phyloP scores from a whole-genome alignment of 139 green algal genomes.

The Chlamydomonas incerta region DNA sequence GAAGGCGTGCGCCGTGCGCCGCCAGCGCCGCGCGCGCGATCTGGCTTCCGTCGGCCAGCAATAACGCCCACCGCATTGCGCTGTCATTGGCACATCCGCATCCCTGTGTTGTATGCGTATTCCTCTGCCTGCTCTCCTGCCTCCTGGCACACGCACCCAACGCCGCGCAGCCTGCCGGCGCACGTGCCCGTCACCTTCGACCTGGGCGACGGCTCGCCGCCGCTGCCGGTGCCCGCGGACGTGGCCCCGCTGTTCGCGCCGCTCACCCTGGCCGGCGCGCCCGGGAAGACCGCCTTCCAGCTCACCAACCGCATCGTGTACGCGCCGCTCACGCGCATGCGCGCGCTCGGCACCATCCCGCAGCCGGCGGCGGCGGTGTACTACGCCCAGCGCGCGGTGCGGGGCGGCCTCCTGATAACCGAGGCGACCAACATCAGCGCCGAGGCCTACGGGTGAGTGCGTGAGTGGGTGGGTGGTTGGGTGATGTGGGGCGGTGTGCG shows the following conservation, averaged over 20 bases:
- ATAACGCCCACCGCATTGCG: too few relatives aligned
- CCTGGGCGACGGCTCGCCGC: neutral
- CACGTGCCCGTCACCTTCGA: constrained; percentile 3
- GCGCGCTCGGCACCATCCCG: too few relatives aligned
- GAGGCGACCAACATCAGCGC: constrained; percentile 71
- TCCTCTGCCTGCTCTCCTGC: too few relatives aligned
- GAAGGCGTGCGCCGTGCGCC: too few relatives aligned
- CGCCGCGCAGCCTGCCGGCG: too few relatives aligned
- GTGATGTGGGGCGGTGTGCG: too few relatives aligned
- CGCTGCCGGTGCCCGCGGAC: constrained; percentile 26
- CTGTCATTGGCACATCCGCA: too few relatives aligned
- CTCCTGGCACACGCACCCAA: too few relatives aligned
- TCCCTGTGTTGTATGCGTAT: too few relatives aligned
- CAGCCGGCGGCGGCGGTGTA: neutral
- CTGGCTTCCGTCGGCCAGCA: too few relatives aligned
- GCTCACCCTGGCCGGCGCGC: constrained; percentile 51
- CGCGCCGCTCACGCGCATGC: neutral
- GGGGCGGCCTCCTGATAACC: constrained; percentile 74
- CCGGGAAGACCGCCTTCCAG: constrained; percentile 11
- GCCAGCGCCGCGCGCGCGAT: too few relatives aligned
- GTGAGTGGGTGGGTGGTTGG: too few relatives aligned
- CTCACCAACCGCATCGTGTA: constrained; percentile 80
- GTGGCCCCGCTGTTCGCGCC: constrained; percentile 59
- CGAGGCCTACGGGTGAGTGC: constrained; percentile 56
- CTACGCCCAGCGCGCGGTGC: constrained; percentile 67